Evolutionary conservation across 1,284 basidiomycete genomes (phyloP), one percentile per base, ranked within the genome.

Genomic region (Ganoderma sinense): DNA sequence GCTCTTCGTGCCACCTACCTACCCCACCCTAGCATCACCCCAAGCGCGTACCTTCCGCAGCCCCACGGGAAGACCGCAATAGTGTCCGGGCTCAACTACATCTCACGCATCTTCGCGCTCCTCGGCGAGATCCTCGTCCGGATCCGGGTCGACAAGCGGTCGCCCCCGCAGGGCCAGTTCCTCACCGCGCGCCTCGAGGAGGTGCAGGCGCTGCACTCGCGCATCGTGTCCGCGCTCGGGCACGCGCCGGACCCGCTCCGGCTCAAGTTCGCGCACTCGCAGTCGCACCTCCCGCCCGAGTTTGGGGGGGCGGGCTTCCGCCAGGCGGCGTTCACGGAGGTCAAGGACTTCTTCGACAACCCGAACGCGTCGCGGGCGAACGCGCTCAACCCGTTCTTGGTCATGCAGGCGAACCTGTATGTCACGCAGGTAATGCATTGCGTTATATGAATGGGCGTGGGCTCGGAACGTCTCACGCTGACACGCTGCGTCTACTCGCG

Each of bases 401-500:
- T 96, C 61, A 94, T 95, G 87, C 94, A 96, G 79, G 92, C 92
- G 41, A 96, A 96, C 77, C 83, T 96, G 55, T 96, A 93, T 77
- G 94, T 96, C 72, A 96, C 94, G 18, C 94, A 95, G 86, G 93
- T 91, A n/a, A n/a, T n/a, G n/a, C n/a, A n/a, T n/a, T n/a, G 74
- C 66, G 84, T 74, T 36, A 84, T 74, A 56, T 26, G 58, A 66
- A 59, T 69, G 33, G n/a, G 45, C 3, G 3, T 23, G 16, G 20
- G 48, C 59, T 61, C 26, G 48, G 48, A 6, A 6, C 6, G 23
- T 26, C n/a, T 40, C n/a, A 20, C 40, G 36, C 23, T 14, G 63
- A 48, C 11, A 51, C 5, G 41, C 3, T 36, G 36, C 26, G 43
- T 63, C 18, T 43, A 18, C 14, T 43, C 36, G 41, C 41, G 14